A percentile compares a stretch with the other conserved stretches of the same genome.
phyloP scores from a whole-genome alignment of 805 yeast genomes.

The Teunomyces kruisii region DNA sequence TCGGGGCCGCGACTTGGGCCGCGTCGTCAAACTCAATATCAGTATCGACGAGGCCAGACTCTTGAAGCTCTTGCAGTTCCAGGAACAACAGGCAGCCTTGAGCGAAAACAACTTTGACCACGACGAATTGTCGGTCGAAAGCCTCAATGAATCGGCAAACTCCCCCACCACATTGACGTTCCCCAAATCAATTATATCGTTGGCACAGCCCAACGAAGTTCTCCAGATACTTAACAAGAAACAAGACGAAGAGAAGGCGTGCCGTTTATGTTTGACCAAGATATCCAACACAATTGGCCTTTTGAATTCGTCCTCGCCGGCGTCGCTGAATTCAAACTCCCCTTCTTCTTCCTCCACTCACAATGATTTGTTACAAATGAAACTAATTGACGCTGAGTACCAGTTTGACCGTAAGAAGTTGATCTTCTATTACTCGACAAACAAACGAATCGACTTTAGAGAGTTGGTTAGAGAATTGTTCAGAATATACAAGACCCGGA shows the following conservation, averaged over 20 bases:
- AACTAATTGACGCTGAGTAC: constrained; percentile 72
- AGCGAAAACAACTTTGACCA: constrained; percentile 24
- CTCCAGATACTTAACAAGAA: constrained; percentile 56
- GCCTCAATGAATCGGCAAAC: constrained; percentile 16
- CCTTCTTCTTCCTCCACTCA: constrained; percentile 6
- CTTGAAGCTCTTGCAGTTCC: constrained; percentile 62
- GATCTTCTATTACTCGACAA: constrained; percentile 56
- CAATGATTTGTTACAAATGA: constrained; percentile 45
- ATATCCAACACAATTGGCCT: constrained; percentile 41
- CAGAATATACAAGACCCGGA: constrained; percentile 74
- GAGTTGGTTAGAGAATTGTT: constrained; percentile 71
- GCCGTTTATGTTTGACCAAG: constrained; percentile 57
- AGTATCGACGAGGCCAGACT: constrained; percentile 66
- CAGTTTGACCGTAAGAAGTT: constrained; percentile 80
- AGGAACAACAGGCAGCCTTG: constrained; percentile 70
- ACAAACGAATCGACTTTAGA: constrained; percentile 69
- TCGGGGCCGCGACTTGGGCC: constrained; percentile 76
- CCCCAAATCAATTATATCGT: constrained; percentile 66
- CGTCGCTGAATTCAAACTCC: constrained; percentile 1
- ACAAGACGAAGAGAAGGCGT: constrained; percentile 70
- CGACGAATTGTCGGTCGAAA: constrained; percentile 24
- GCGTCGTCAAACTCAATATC: constrained; percentile 56
- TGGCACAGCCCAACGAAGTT: constrained; percentile 63
- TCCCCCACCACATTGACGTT: constrained; percentile 44
- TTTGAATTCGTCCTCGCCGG: constrained; percentile 6